Percentiles rank a stretch among this genome's conserved stretches.
These are phyloP conservation scores for Echinochloa phyllopogon DNA, from an alignment of 176 grass and related monocot genomes.

Conservation along the genomic window DNA sequence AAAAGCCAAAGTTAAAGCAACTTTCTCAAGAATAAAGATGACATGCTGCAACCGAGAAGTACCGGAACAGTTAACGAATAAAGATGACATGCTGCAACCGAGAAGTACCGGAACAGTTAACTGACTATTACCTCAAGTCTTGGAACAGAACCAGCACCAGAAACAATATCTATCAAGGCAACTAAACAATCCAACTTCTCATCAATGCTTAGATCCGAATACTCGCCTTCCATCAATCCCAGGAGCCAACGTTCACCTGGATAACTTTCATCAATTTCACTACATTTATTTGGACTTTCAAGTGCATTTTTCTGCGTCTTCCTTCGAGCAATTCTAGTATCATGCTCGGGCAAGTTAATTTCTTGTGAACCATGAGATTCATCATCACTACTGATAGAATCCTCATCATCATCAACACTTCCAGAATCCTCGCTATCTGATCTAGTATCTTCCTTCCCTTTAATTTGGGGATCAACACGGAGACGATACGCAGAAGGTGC, in stretches of 20 bases:
- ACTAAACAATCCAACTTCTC: conserved; percentile 91
- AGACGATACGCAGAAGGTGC: conserved; percentile 84
- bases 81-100: conserved; percentile 16
- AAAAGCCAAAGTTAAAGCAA: background rate
- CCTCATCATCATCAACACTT: conserved; percentile 71
- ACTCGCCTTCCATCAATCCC: conserved; percentile 97
- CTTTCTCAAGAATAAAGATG: conserved; percentile 18
- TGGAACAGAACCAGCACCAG: conserved; percentile 72
- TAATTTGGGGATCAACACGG: conserved; percentile 87
- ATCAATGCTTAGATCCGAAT: conserved; percentile 88
- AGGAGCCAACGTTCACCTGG: conserved; percentile 82
- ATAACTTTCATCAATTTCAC: conserved; percentile 98
- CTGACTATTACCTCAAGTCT: conserved; percentile 74
- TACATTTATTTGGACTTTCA: conserved; percentile 60
- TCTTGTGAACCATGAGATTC: conserved; percentile 63
- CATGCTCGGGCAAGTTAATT: conserved; percentile 50
- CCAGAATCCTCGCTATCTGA: conserved; percentile 88
- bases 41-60: conserved; percentile 12
- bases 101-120: conserved; percentile 5
- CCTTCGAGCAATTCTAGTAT: conserved; percentile 50
- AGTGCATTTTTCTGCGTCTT: conserved; percentile 47
- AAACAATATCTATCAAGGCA: conserved; percentile 86
- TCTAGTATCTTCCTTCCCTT: conserved; percentile 68
- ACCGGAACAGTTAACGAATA: background rate
- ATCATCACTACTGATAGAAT: conserved; percentile 59